These are phyloP conservation scores for Haematococcus lacustris DNA, from an alignment of 139 green algal species.

Conservation along the genomic window DNA sequence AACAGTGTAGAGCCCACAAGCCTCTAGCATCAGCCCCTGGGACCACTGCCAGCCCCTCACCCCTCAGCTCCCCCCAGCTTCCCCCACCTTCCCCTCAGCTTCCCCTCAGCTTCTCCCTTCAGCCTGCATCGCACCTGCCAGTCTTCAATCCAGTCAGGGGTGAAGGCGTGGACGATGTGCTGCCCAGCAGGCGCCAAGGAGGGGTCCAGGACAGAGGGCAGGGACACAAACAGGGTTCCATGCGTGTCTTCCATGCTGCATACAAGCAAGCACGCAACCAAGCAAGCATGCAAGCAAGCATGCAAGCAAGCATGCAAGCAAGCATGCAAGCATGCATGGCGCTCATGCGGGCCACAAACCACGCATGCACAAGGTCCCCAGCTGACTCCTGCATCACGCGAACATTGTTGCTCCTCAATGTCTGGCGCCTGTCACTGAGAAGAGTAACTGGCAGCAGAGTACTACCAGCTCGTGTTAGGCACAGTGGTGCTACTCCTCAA, in stretches of 20 bases:
- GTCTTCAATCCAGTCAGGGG: conserved; percentile 87
- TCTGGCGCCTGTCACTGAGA: neutral
- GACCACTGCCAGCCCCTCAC: no score
- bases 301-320: no score
- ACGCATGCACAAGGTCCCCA: neutral
- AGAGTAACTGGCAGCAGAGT: neutral
- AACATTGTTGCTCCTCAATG: neutral
- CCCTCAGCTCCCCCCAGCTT: no score
- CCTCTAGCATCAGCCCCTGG: neutral
- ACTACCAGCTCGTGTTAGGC: neutral
- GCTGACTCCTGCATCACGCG: neutral
- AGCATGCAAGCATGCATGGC: no score
- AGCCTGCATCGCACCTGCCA: conserved; percentile 47
- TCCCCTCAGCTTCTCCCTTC: neutral
- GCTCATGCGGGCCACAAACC: no score
- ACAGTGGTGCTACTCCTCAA: neutral
- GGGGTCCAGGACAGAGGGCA: conserved; percentile 89
- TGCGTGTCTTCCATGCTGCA: conserved; percentile 17
- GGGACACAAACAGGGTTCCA: conserved; percentile 89
- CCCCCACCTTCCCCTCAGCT: no score
- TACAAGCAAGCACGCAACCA: neutral
- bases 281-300: no score
- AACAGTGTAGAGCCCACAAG: conserved; percentile 1
- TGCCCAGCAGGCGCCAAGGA: conserved; percentile 66
- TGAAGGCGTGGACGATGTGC: conserved; percentile 93